These are phyloP conservation scores for Umbelopsis sp. DNA, from an alignment of 192 early-diverging fungal species.

Conservation along the genomic window DNA sequence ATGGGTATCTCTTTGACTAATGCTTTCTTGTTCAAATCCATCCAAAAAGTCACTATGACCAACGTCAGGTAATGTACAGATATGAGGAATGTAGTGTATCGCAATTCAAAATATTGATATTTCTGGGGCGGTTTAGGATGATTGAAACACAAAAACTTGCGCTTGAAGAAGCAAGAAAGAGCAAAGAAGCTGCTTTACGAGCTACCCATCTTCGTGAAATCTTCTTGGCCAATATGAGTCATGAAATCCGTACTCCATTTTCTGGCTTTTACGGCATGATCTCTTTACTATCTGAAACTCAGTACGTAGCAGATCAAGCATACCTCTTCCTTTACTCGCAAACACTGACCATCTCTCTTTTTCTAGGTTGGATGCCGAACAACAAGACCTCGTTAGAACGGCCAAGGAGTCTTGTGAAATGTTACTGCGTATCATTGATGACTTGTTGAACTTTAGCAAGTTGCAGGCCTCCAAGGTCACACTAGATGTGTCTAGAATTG, in stretches of 20 bases:
- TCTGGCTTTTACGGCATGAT: slow-evolving; percentile 56
- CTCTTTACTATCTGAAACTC: slow-evolving; percentile 48
- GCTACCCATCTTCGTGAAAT: slow-evolving; percentile 38
- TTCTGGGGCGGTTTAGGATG: slow-evolving; percentile 17
- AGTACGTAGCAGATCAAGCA: neutral
- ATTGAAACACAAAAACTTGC: slow-evolving; percentile 41
- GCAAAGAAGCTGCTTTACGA: slow-evolving; percentile 37
- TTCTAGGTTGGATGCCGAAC: slow-evolving; percentile 42
- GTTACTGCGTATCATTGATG: slow-evolving; percentile 53
- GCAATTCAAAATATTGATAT: neutral
- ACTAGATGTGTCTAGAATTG: slow-evolving; percentile 43
- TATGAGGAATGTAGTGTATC: neutral
- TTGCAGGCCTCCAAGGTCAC: slow-evolving; percentile 53
- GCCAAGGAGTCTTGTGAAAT: slow-evolving; percentile 55
- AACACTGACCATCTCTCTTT: neutral
- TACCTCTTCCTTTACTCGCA: neutral
- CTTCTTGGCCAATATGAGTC: slow-evolving; percentile 43
- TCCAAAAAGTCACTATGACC: slow-evolving; percentile 40
- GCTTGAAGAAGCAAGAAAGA: slow-evolving; percentile 36
- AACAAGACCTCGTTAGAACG: slow-evolving; percentile 53
- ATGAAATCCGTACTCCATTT: slow-evolving; percentile 49
- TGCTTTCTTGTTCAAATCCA: slow-evolving; percentile 51
- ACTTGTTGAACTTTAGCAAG: slow-evolving; percentile 52
- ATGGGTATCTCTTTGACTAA: slow-evolving; percentile 57
- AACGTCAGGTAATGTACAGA: slow-evolving; percentile 30